Evolutionary conservation across 352 stramenopile genomes (phyloP).

Genomic region (Peronosclerospora sorghi): DNA sequence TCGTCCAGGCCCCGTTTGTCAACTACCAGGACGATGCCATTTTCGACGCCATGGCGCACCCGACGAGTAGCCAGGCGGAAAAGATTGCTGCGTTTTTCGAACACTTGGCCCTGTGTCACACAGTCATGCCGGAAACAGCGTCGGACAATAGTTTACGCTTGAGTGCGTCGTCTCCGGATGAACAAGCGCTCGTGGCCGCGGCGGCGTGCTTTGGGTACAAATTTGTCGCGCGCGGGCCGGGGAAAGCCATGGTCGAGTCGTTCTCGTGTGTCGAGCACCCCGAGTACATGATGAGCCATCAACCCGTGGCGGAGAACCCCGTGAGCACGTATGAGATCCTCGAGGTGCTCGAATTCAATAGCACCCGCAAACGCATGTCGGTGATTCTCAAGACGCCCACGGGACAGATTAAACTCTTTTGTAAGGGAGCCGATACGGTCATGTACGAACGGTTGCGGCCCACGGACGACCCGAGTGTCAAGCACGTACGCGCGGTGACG

Average conservation of each 20-base stretch:
- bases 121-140: slow-evolving; percentile 94
- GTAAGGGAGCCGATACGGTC: slow-evolving; percentile 84
- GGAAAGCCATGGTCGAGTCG: slow-evolving; percentile 65
- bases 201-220: slow-evolving; percentile 78
- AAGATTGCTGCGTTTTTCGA: slow-evolving; percentile 74
- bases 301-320: slow-evolving; percentile 22
- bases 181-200: slow-evolving; percentile 80
- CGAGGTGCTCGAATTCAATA: slow-evolving; percentile 92
- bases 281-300: slow-evolving; percentile 17
- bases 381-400: slow-evolving; percentile 65
- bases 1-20: slow-evolving; percentile 68
- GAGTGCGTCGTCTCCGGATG: slow-evolving; percentile 87
- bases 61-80: slow-evolving; percentile 30
- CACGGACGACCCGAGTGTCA: slow-evolving; percentile 32
- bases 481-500: slow-evolving; percentile 51
- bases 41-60: slow-evolving; percentile 43
- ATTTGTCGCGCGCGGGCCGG: slow-evolving; percentile 56
- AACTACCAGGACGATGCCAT: slow-evolving; percentile 81
- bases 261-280: slow-evolving; percentile 45
- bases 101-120: slow-evolving; percentile 89
- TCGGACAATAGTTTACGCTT: slow-evolving; percentile 74
- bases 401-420: slow-evolving; percentile 62
- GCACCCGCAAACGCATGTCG: slow-evolving; percentile 92
- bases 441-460: slow-evolving; percentile 74
- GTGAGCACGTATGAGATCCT: slow-evolving; percentile 75